Conservation (phyloP, 106 monocot species). For the Triglochin maritima region DNA sequence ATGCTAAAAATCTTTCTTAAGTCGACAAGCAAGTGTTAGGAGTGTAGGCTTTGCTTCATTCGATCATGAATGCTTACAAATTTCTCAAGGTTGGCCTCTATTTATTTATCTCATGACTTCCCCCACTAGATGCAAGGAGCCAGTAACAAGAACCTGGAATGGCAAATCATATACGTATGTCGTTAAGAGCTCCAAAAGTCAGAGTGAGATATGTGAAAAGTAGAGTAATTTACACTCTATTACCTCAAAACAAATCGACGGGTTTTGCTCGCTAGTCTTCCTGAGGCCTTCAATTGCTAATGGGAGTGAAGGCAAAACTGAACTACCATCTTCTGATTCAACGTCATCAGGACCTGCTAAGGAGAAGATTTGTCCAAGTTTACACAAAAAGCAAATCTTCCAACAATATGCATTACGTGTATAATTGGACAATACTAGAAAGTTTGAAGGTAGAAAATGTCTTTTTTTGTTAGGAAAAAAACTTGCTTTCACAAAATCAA, state of each 20-base stretch:
- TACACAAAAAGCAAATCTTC: too few species aligned
- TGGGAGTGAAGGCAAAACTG: conserved; percentile 14
- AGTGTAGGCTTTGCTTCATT: too few species aligned
- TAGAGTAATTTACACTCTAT: not conserved
- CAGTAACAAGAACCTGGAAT: conserved; percentile 71
- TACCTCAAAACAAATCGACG: conserved; percentile 13
- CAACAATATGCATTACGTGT: too few species aligned
- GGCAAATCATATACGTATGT: not conserved
- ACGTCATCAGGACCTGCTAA: not conserved
- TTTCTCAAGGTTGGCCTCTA: too few species aligned
- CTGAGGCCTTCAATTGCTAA: conserved; percentile 10
- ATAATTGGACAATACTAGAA: too few species aligned
- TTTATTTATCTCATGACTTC: conserved; percentile 42
- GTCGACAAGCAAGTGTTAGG: too few species aligned
- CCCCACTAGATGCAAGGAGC: conserved; percentile 82
- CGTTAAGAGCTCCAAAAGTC: not conserved
- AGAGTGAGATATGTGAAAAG: not conserved
- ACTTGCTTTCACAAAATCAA: too few species aligned
- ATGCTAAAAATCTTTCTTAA: too few species aligned
- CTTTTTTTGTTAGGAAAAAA: too few species aligned
- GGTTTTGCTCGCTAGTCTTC: conserved; percentile 10
- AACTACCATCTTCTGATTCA: conserved; percentile 1
- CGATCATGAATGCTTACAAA: too few species aligned
- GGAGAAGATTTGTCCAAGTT: not conserved
- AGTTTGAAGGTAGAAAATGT: too few species aligned